Base-by-base conservation (phyloP, 2,329 filamentous ascomycete species). In the Stemphylium vesicarium region DNA sequence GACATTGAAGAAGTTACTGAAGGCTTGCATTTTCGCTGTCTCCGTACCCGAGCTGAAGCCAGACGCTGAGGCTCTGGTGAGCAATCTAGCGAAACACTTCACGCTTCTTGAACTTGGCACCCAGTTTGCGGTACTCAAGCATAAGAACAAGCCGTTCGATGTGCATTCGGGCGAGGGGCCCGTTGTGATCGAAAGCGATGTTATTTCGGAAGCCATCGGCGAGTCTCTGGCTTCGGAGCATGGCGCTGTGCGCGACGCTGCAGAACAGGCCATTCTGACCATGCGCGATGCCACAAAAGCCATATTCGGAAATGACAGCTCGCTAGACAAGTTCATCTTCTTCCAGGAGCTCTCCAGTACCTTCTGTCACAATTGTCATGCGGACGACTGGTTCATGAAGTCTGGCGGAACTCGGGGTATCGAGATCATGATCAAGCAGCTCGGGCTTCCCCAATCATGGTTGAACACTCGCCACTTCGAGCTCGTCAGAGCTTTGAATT, bases 361-460 rank as follows among this genome's bases (percentile, higher is more conserved):
- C 0, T 96, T 98, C 73, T 95, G 91, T 65, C 95, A 99, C 73
- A 92, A 91, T 62, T 99, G 95, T 74, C 93, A 97, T 67, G 92
- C 95, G 67, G 94, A 99, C 73, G 95, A 99, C 68, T 99, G 96
- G 95, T 99, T 96, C 71, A 93, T 93, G 47, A 99, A 99, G 77
- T 90, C 92, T 33, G 95, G 94, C 43, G 95, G 95, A 35, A 93
- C 90, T 49, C 79, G 94, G 16, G 96, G 96, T 50, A 97, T 99
- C 67, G 89, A 91, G 68, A 88, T 96, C 52, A 80, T 99, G 53
- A 88, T 94, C 29, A 94, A 91, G 2, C 89, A 94, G 64, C 81
- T 98, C 50, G 88, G 94, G 48, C 82, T 99, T 41, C 92, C 92
- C 37, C 90, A 96, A 67, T 74, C 80, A 1, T 99, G 95, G 92